These are phyloP conservation scores for Chlorella variabilis DNA, from an alignment of 163 green algal species.

Conservation along the genomic window DNA sequence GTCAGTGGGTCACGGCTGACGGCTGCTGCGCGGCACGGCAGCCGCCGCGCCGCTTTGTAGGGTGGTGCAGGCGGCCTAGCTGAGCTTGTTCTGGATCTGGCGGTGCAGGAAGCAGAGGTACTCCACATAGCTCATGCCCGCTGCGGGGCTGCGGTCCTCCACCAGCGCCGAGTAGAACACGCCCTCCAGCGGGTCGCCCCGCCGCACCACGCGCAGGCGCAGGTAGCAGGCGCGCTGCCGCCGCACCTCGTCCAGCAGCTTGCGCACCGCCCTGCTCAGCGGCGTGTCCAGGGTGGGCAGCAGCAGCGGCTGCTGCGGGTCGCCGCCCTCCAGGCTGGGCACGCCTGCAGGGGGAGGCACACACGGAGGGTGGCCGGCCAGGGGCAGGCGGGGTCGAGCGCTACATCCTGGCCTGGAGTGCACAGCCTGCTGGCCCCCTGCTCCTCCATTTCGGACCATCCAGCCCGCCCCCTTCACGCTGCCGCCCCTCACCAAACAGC, in stretches of 20 bases:
- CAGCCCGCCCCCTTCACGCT: no score
- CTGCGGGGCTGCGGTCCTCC: constrained; percentile 80
- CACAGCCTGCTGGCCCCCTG: no score
- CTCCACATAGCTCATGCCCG: constrained; percentile 94
- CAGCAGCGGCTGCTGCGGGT: constrained; percentile 32
- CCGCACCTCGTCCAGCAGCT: constrained; percentile 73
- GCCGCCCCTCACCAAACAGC: constrained; percentile 74
- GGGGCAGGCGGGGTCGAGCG: no score
- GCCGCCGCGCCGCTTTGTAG: no score
- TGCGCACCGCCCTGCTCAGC: constrained; percentile 48
- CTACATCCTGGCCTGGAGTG: no score
- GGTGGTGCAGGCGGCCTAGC: no score
- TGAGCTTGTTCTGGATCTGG: constrained; percentile 80
- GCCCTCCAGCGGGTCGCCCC: constrained; percentile 63
- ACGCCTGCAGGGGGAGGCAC: constrained; percentile 24
- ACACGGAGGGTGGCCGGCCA: background rate
- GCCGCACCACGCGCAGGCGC: constrained; percentile 68
- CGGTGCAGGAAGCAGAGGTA: constrained; percentile 95
- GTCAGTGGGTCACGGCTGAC: no score
- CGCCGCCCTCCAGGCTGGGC: constrained; percentile 44
- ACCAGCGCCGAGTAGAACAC: constrained; percentile 82
- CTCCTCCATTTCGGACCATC: no score
- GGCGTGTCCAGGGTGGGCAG: constrained; percentile 63
- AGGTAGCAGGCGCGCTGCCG: constrained; percentile 81
- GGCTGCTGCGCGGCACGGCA: no score